Evolutionary conservation across 768 basidiomycete species (phyloP), one percentile per base, ranked within the genome.

Genomic region (Boletales sp.): DNA sequence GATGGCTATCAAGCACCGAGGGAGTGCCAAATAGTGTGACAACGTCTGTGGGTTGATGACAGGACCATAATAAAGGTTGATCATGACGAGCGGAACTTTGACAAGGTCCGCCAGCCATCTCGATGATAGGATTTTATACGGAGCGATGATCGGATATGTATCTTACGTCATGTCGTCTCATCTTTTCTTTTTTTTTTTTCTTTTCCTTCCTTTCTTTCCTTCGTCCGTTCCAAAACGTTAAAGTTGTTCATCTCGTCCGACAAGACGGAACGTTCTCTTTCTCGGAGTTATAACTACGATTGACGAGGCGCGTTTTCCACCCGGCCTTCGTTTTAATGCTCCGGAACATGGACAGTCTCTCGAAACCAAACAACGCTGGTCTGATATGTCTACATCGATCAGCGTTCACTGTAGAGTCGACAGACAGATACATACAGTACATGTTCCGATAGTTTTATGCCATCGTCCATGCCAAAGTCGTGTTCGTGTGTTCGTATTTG

Each of bases 231-330:
- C 24, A 27, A 7, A 27, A 27, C n/a, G n/a, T n/a, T 27, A 6
- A 27, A 27, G 24, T 27, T 27, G 24, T 27, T 6, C 24, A 27
- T 27, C 24, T 27, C 24, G 24, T 27, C 24, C 24, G 24, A 27
- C 24, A 27, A 21, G 24, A 6, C 6, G 4, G 1, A 27, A 27
- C 24, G 24, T 27, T 27, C 24, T 27, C 7, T n/a, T 32, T 48
- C 70, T 80, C 84, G 85, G 86, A 79, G 83, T 78, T 77, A 90
- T 90, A 88, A 90, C 87, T 90, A 87, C 88, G 83, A 75, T 76
- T 68, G 80, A 75, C 80, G 83, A 76, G 78, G 74, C 70, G 4
- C 59, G 59, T 64, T 60, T 30, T 73, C 78, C 63, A 89, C 86
- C 74, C 78, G 79, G 72, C 77, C 67, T 72, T 82, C 79, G 87